Percentiles rank a stretch among this genome's conserved stretches.
These are phyloP conservation scores for Veloboletus limbatus DNA, from an alignment of 1,284 basidiomycete species.

Conservation along the genomic window DNA sequence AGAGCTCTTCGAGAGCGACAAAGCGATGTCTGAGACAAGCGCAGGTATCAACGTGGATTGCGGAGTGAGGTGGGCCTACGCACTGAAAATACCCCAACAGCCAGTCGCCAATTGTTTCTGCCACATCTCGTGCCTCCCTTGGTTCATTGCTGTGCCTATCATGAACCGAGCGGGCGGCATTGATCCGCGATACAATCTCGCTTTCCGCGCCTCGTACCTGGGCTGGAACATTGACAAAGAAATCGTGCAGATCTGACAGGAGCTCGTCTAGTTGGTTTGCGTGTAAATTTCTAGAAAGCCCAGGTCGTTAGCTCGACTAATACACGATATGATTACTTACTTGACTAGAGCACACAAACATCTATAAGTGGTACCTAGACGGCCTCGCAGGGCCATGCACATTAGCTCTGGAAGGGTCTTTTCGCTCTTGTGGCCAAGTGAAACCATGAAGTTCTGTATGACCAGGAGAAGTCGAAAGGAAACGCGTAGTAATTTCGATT, in stretches of 20 bases:
- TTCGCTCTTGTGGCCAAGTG: slow-evolving; percentile 39
- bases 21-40: slow-evolving; percentile 39
- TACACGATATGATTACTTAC: slow-evolving; percentile 34
- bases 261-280: slow-evolving; percentile 38
- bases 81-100: slow-evolving; percentile 51
- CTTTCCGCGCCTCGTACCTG: slow-evolving; percentile 35
- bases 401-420: slow-evolving; percentile 33
- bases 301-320: neutral
- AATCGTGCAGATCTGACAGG: slow-evolving; percentile 39
- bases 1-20: slow-evolving; percentile 45
- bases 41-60: neutral
- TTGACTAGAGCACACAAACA: slow-evolving; percentile 44
- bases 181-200: slow-evolving; percentile 38
- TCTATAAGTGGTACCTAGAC: slow-evolving; percentile 41
- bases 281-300: slow-evolving; percentile 46
- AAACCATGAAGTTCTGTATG: slow-evolving; percentile 43
- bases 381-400: slow-evolving; percentile 41
- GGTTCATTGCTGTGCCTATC: slow-evolving; percentile 18
- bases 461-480: slow-evolving; percentile 46
- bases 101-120: slow-evolving; percentile 43
- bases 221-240: slow-evolving; percentile 32
- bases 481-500: slow-evolving; percentile 40
- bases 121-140: slow-evolving; percentile 11
- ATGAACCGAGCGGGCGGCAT: slow-evolving; percentile 25
- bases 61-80: slow-evolving; percentile 15